These are phyloP conservation scores for Mentha longifolia DNA, from an alignment of 257 asterid species.

Conservation along the genomic window DNA sequence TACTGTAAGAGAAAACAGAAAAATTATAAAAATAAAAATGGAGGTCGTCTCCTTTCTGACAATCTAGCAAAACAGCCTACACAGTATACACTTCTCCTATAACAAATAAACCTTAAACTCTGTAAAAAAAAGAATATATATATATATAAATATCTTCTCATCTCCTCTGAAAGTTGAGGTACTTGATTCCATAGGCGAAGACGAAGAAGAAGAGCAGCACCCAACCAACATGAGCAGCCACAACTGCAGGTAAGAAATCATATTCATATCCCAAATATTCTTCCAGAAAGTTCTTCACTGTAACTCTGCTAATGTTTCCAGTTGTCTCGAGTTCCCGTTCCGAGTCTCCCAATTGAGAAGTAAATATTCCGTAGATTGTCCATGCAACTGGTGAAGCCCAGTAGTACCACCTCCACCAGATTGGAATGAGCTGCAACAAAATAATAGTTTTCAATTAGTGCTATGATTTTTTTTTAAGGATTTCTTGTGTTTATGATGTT, in stretches of 20 bases:
- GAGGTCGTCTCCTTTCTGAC: constrained; percentile 1
- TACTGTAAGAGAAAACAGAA: background rate
- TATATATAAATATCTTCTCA: constrained; percentile 5
- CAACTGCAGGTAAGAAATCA: constrained; percentile 64
- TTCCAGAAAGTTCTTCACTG: constrained; percentile 48
- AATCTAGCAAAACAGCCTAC: constrained; percentile 29
- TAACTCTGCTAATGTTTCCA: constrained; percentile 20
- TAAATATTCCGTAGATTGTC: constrained; percentile 69
- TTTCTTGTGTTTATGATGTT: background rate
- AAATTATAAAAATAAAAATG: background rate
- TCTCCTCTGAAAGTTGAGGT: constrained; percentile 78
- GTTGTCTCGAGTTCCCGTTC: constrained; percentile 36
- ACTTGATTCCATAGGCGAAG: constrained; percentile 83
- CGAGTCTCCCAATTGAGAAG: constrained; percentile 68
- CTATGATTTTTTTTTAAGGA: background rate
- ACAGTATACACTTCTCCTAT: constrained; percentile 29
- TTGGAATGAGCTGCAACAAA: constrained; percentile 65
- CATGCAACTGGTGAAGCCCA: constrained; percentile 90
- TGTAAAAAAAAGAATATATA: background rate
- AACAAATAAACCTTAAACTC: constrained; percentile 1
- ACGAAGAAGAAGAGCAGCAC: constrained; percentile 78
- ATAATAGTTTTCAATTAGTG: background rate
- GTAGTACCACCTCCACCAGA: constrained; percentile 96
- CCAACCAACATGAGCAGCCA: constrained; percentile 84
- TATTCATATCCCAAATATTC: constrained; percentile 63